Conservation (phyloP, 768 basidiomycete genomes). For the Tremella fuciformis region DNA sequence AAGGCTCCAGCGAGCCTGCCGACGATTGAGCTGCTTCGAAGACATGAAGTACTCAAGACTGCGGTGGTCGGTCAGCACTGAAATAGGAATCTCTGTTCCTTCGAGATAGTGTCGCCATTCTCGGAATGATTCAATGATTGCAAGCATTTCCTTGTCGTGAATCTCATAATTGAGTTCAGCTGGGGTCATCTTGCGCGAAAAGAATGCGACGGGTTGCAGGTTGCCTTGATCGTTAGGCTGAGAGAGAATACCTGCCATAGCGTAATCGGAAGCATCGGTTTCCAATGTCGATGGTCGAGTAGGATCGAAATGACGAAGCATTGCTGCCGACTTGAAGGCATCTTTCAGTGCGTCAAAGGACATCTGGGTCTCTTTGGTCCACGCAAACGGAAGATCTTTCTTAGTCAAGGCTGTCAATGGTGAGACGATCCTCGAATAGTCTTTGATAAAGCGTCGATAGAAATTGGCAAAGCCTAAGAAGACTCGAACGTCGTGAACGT, state of each 20-base stretch:
- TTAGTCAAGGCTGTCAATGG: slow-evolving; percentile 29
- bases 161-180: too few species aligned
- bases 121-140: slow-evolving; percentile 52
- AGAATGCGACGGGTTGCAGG: slow-evolving; percentile 22
- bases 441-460: slow-evolving; percentile 54
- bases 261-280: slow-evolving; percentile 47
- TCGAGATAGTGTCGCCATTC: slow-evolving; percentile 20
- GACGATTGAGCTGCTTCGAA: slow-evolving; percentile 50
- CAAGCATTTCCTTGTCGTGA: slow-evolving; percentile 59
- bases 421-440: slow-evolving; percentile 51
- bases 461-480: slow-evolving; percentile 58
- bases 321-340: slow-evolving; percentile 18
- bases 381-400: slow-evolving; percentile 22
- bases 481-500: slow-evolving; percentile 50
- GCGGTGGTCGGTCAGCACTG: slow-evolving; percentile 11
- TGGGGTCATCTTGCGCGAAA: slow-evolving; percentile 22
- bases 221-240: slow-evolving; percentile 25
- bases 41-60: slow-evolving; percentile 13
- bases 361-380: not conserved
- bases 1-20: slow-evolving; percentile 56
- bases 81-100: slow-evolving; percentile 3
- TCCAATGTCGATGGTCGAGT: slow-evolving; percentile 10
- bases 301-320: slow-evolving; percentile 19
- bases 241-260: slow-evolving; percentile 45
- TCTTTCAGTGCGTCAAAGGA: slow-evolving; percentile 28